Conservation (phyloP, 1,139 yeast species). For the Entelexis sorbosivorans region DNA sequence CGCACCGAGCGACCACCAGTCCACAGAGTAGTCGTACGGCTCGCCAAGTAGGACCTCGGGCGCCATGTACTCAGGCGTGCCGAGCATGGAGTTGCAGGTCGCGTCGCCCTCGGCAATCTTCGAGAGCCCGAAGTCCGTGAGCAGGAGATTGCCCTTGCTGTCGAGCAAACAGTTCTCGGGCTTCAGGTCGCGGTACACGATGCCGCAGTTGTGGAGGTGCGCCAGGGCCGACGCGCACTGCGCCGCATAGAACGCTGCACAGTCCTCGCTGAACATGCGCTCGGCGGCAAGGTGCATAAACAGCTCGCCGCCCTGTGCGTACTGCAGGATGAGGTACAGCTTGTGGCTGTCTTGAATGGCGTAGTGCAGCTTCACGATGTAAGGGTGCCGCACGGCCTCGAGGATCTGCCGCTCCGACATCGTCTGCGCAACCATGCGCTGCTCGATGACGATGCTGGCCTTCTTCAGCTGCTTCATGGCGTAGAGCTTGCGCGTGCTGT, state of each 20-base stretch:
- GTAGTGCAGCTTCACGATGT: constrained; percentile 76
- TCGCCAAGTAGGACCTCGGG: constrained; percentile 84
- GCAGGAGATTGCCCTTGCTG: constrained; percentile 63
- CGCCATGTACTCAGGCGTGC: constrained; percentile 95
- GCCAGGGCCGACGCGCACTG: constrained; percentile 74
- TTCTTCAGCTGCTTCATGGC: constrained; percentile 86
- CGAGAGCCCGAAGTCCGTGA: constrained; percentile 87
- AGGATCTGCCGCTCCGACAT: constrained; percentile 62
- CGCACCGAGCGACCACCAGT: constrained; percentile 97
- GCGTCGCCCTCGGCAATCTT: constrained; percentile 51
- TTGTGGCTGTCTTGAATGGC: constrained; percentile 81
- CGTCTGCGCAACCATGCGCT: constrained; percentile 47
- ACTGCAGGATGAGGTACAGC: constrained; percentile 70
- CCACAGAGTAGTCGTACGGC: constrained; percentile 78
- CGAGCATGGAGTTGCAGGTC: constrained; percentile 65
- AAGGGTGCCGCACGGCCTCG: constrained; percentile 66
- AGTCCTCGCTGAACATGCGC: constrained; percentile 72
- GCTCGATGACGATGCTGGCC: constrained; percentile 52
- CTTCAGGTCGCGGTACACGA: constrained; percentile 82
- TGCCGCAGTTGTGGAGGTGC: constrained; percentile 71
- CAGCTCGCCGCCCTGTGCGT: constrained; percentile 87
- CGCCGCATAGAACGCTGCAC: constrained; percentile 73
- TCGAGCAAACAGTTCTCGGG: constrained; percentile 89
- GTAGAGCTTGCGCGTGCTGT: constrained; percentile 53
- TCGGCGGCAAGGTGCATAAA: constrained; percentile 75